phyloP scores from a whole-genome alignment of 352 stramenopile genomes.

The Phytophthora megakarya region DNA sequence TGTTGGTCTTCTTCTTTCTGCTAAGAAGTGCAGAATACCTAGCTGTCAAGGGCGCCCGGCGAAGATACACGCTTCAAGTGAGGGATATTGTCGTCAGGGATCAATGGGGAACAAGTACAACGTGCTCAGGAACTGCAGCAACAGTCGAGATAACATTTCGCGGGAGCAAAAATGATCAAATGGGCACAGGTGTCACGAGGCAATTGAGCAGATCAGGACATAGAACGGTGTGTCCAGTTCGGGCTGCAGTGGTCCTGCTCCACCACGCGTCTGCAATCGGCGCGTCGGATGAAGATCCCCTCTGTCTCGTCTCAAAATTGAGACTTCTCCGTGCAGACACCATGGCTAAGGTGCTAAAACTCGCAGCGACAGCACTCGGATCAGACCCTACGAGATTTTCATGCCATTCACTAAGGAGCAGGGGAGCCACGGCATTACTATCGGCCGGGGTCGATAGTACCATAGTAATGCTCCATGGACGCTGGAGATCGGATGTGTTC shows the following conservation, averaged over 20 bases:
- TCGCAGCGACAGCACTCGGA: not conserved
- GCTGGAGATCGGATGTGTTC: conserved; percentile 4
- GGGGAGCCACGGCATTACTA: conserved; percentile 3
- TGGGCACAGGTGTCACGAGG: too few species aligned
- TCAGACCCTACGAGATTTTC: not conserved
- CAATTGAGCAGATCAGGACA: too few species aligned
- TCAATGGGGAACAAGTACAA: too few species aligned
- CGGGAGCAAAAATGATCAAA: too few species aligned
- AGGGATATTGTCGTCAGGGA: too few species aligned
- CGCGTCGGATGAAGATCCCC: not conserved
- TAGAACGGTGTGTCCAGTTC: not conserved
- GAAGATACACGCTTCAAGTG: too few species aligned
- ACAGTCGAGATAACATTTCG: too few species aligned
- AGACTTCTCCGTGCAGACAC: not conserved
- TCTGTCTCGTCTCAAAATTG: not conserved
- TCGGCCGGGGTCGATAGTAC: conserved; percentile 4
- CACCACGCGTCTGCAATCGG: not conserved
- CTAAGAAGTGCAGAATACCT: too few species aligned
- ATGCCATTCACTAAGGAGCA: conserved; percentile 4
- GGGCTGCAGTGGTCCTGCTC: not conserved
- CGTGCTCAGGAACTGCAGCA: too few species aligned
- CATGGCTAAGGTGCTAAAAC: not conserved
- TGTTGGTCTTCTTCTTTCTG: too few species aligned
- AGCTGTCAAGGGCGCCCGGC: too few species aligned
- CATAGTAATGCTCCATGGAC: conserved; percentile 1